Evolutionary conservation across 768 basidiomycete genomes (phyloP), one percentile per base, ranked within the genome.

Genomic region (Clitopilus hobsonii): DNA sequence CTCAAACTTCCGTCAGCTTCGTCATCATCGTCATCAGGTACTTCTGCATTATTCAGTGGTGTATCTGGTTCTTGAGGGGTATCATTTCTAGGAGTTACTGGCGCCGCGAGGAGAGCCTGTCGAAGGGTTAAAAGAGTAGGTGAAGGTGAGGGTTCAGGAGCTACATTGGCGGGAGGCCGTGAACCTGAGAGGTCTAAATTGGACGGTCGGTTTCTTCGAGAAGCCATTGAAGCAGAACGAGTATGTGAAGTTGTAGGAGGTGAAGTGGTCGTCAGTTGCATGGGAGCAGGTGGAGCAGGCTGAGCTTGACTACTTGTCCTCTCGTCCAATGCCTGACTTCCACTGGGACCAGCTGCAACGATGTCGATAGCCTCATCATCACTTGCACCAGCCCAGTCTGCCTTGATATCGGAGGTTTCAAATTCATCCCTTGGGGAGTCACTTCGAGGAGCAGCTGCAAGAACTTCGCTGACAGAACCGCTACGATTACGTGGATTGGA

Each of bases 341-440:
- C 91, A 56, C 88, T 89, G 13, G 89, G 77, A 10, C 84, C 91
- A 16, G 91, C 90, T 0, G 91, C 88, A 27, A 92, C 81, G 38
- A 89, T 72, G 61, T 91, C 84, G 53, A 94, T 90, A 13, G 90
- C 91, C 67, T 94, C 91, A 53, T 94, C 91, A 58, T 94, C 91
- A 60, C 90, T 92, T 5, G 81, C 83, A 65, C 90, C 84, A 54
- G 81, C 74, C 91, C 93, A 91, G 62, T 94, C 79, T 54, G 65
- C 73, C 64, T 86, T 86, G 6, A 69, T 56, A 59, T 80, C 80
- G 14, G 72, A 65, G 63, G 77, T 75, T 49, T 68, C 69, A 13
- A 65, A 58, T 57, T 71, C 64, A 16, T 65, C 62, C 14, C 63
- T 62, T 27, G 72, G 66, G 51, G 67, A 62, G 38, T 70, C 60